Evolutionary conservation across 129 eudicot genomes (phyloP), one percentile per base, ranked within the genome.

Genomic region (Glebionis coronaria): DNA sequence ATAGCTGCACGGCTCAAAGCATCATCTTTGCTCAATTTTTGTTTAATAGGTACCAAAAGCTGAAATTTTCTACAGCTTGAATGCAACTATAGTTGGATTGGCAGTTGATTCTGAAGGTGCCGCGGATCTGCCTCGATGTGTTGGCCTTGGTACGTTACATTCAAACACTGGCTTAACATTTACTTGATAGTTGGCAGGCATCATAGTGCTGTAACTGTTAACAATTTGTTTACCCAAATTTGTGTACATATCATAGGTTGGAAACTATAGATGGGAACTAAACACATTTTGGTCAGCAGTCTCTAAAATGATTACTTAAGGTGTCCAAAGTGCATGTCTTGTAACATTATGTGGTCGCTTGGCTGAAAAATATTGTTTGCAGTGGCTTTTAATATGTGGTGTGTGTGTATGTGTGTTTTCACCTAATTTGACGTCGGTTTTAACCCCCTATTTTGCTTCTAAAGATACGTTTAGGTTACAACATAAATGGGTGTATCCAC

Each of bases 61-160:
- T 75, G 97, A 93, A 82, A 65, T 78, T 21, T 85, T 82, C 69
- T 86, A 84, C 85, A 89, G 99, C 66, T 81, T 89, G 86, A 93
- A 93, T 81, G 97, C 89, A 42, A 80, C 86, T 55, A 81, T 93
- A 40, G 90, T 93, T 77, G 99, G 99, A 65, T 82, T 93, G 71
- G 99, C 92, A 19, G 86, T 86, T 74, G 74, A 76, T 74, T 73
- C 87, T 73, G 79, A 80, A 70, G 83, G 59, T 52, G 67, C 82
- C 59, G 84, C 77, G 44, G 28, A 68, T 72, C 67, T 82, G 63
- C 83, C 97, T 79, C 81, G 61, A 40, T 93, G 99, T 77, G 83
- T 93, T 76, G 99, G 99, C 73, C 81, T 93, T 63, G 99, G 97
- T 93, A 78, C 15, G 88, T 69, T 76, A 65, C 29, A 49, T 73